Percentiles rank a stretch among this genome's conserved stretches.
These are phyloP conservation scores for Plectosphaerella cucumerina DNA, from an alignment of 2,329 filamentous ascomycete genomes.

Conservation along the genomic window DNA sequence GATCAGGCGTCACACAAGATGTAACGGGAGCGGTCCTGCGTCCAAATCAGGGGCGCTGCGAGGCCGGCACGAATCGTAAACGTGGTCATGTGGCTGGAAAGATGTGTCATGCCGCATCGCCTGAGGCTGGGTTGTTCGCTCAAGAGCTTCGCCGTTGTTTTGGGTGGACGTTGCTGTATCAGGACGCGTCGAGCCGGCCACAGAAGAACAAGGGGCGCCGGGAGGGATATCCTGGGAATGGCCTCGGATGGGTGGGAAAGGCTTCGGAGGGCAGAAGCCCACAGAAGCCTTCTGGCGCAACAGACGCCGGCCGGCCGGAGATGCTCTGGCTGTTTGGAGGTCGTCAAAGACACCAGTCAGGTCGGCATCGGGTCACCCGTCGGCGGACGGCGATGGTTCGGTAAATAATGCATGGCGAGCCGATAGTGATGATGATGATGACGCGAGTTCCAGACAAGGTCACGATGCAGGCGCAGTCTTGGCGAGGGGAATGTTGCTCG, in stretches of 20 bases:
- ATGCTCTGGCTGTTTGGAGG: no score
- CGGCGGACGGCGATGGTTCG: no score
- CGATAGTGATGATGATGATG: no score
- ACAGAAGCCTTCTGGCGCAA: no score
- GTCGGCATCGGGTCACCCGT: no score
- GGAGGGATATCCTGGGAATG: background rate
- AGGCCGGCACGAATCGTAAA: background rate
- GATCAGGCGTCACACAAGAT: background rate
- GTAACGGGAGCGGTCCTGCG: background rate
- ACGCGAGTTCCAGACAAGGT: no score
- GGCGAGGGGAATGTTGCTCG: no score
- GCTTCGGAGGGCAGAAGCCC: background rate
- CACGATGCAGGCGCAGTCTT: no score
- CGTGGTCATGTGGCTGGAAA: background rate
- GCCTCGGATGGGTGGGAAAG: background rate
- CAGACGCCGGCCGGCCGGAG: no score
- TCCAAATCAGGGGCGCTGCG: background rate
- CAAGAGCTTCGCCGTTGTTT: background rate
- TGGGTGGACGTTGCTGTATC: background rate
- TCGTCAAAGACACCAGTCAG: no score
- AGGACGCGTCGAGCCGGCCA: no score
- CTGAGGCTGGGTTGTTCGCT: background rate
- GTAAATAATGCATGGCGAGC: no score
- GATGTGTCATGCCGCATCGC: background rate
- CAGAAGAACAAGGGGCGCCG: background rate